Base-by-base conservation (phyloP, 2,329 filamentous ascomycete species). In the Pleoardoris graminearum region DNA sequence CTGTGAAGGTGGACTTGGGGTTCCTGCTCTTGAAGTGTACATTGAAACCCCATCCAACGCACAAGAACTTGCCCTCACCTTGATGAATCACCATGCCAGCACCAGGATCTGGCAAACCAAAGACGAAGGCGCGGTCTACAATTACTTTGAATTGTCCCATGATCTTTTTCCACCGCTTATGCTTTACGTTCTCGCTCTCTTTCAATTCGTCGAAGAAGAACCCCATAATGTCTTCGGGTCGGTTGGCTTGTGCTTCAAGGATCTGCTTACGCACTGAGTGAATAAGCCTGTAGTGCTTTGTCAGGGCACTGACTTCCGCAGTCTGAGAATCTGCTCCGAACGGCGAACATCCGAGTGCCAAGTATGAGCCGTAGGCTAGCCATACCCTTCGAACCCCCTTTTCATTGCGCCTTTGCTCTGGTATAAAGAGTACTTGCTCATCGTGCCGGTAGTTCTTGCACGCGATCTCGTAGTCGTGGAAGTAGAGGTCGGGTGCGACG, bases 401-500 rank as follows among this genome's bases (percentile, higher is more conserved):
- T 68, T 78, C 77, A 48, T 81, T 79, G 11, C 80, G 71, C 4
- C 79, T 69, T 58, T 82, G 80, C 65, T 82, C 80, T 0, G 80
- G 80, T 32, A 82, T 80, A 55, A 82, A 81, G 0, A 82, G 69
- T 0, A 78, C 72, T 55, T 80, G 76, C 10, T 66, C 62, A 3
- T 72, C 65, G 44, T 79, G 76, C 3, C 73, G 62, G 53, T 80
- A 82, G 22, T 76, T 71, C 10, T 57, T 60, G 50, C 79, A 82
- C 0, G 76, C 71, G 0, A 54, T 62, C 37, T 75, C 71, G 55
- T 81, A 81, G 32, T 80, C 73, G 54, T 80, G 76, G 16, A 81
- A 73, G 54, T 81, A 81, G 3, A 81, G 30, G 27, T 81, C 79
- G 0, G 79, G 79, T 0, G 75, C 70, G 14, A 81, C 66, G 16